These are phyloP conservation scores for Trichoderma atroviride DNA, from an alignment of 2,329 filamentous ascomycete species.

Conservation along the genomic window DNA sequence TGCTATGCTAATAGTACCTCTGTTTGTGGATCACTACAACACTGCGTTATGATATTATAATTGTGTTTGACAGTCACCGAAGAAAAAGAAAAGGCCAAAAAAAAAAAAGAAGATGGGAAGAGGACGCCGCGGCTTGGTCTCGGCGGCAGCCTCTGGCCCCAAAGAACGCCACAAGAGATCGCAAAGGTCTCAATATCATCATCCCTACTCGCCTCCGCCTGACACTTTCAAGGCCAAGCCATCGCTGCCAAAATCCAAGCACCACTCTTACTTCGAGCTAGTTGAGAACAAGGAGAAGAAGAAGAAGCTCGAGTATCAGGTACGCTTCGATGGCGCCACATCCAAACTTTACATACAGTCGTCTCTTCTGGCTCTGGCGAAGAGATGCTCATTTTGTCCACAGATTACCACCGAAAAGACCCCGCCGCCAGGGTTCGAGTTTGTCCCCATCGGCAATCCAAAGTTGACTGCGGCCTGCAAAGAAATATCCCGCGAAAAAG, in stretches of 20 bases:
- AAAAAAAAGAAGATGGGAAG: slow-evolving; percentile 38
- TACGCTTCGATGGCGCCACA: slow-evolving; percentile 47
- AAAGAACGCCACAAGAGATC: slow-evolving; percentile 43
- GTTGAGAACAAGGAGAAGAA: slow-evolving; percentile 67
- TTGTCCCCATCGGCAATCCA: slow-evolving; percentile 65
- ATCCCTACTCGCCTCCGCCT: slow-evolving; percentile 38
- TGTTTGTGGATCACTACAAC: slow-evolving; percentile 9
- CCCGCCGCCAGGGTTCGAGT: slow-evolving; percentile 64
- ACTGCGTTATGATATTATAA: slow-evolving; percentile 6
- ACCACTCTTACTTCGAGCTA: slow-evolving; percentile 65
- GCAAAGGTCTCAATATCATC: slow-evolving; percentile 40
- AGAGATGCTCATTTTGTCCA: slow-evolving; percentile 35
- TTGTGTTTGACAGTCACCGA: slow-evolving; percentile 4
- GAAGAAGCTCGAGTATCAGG: slow-evolving; percentile 65
- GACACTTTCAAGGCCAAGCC: slow-evolving; percentile 44
- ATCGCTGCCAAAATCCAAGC: slow-evolving; percentile 52
- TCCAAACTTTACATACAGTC: slow-evolving; percentile 11
- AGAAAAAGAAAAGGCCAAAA: slow-evolving; percentile 28
- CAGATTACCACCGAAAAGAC: slow-evolving; percentile 56
- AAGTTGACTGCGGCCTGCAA: slow-evolving; percentile 64
- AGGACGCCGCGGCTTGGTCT: slow-evolving; percentile 41
- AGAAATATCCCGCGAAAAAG: slow-evolving; percentile 63
- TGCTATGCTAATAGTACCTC: slow-evolving; percentile 1
- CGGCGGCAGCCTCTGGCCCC: slow-evolving; percentile 37
- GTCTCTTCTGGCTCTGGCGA: not conserved